phyloP scores from a whole-genome alignment of 352 stramenopile species.

The Globisporangium irregulare region DNA sequence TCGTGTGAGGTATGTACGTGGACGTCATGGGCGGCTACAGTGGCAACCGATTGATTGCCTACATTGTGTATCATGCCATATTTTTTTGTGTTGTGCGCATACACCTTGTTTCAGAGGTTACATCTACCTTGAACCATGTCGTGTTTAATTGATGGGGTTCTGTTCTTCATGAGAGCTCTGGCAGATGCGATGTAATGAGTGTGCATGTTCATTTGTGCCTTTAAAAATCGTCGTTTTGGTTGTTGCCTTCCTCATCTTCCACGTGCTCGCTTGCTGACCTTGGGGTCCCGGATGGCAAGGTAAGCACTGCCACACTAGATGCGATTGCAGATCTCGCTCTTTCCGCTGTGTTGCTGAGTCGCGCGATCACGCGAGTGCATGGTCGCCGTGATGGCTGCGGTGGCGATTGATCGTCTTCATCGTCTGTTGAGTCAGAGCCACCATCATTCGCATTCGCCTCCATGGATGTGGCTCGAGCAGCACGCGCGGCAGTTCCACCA shows the following conservation, averaged over 20 bases:
- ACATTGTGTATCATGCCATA: neutral
- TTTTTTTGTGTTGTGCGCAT: neutral
- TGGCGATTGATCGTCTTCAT: conserved; percentile 2
- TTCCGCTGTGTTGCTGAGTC: neutral
- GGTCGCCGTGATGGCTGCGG: neutral
- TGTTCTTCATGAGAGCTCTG: neutral
- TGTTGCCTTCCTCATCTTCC: conserved; percentile 18
- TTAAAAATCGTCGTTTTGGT: conserved; percentile 28
- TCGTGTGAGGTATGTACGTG: too few relatives aligned
- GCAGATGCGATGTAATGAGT: neutral
- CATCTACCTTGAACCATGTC: neutral
- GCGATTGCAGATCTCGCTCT: neutral
- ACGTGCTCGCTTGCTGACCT: neutral
- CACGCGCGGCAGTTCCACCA: too few relatives aligned
- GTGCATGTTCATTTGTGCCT: neutral
- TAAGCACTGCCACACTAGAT: neutral
- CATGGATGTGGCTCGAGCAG: conserved; percentile 1
- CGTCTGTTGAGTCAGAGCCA: conserved; percentile 14
- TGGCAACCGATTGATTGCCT: too few relatives aligned
- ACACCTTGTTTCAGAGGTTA: neutral
- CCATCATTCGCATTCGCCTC: neutral
- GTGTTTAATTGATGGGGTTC: neutral
- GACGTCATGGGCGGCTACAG: too few relatives aligned
- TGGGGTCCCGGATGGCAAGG: neutral
- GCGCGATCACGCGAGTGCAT: neutral